Evolutionary conservation across 1,284 basidiomycete species (phyloP), one percentile per base, ranked within the genome.

Genomic region (Malassezia dermatis): DNA sequence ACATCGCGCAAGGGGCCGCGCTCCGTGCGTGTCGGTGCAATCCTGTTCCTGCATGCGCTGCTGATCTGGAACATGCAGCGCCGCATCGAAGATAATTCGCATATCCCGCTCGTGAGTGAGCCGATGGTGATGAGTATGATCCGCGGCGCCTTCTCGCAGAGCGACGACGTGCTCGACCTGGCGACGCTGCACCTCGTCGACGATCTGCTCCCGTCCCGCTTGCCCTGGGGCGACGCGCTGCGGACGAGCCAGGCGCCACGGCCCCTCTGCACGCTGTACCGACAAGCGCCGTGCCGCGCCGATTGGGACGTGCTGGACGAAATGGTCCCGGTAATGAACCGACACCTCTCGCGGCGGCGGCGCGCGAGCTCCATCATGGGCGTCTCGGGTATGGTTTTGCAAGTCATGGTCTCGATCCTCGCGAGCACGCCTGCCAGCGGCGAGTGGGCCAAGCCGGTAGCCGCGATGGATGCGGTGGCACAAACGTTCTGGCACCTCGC

Each of bases 251-350:
- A 39, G 12, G 40, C 57, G 13, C 47, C 55, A 27, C 40, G 32
- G 23, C 48, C 59, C 30, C 54, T 56, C 5, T 48, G 45, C 45
- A 45, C 32, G 13, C 34, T 56, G 8, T 51, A 57, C 21, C 41
- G 37, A 12, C 52, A 56, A n/a, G 30, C 30, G 5, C 30, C 50
- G 10, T 34, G 24, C 10, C 55, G 49, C 12, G 58, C 54, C 26
- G 71, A 73, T 47, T 74, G 70, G 70, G 65, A 72, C 21, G 53
- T 64, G 1, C 56, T 74, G 0, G 59, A 66, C 19, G 68, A 70
- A 17, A 62, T 73, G 21, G 61, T 63, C 17, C 53, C 51, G 24
- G 57, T 71, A 24, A 71, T 69, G 19, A 58, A 60, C 42, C 53
- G 70, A 30, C 71, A 73, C 46, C 19, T 48, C 32, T 37, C 46